Evolutionary conservation across 1,139 yeast species (phyloP).

Genomic region (Petasospora fabianii): DNA sequence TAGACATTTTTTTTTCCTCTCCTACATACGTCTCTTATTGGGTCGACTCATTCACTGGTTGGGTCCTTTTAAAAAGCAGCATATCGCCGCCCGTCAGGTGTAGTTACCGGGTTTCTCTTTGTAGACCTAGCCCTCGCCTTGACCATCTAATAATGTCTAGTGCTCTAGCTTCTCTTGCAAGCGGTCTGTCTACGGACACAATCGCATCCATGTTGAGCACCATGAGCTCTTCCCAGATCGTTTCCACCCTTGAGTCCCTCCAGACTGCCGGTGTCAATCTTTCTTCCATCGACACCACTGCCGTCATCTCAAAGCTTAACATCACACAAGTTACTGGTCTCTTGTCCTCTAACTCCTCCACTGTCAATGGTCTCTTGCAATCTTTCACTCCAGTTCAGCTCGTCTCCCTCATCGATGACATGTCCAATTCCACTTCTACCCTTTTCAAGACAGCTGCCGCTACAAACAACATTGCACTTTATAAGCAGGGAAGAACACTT

Average conservation of each 20-base stretch:
- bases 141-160: no score
- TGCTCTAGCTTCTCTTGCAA: conserved; percentile 1
- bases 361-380: conserved; percentile 20
- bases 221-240: conserved; percentile 24
- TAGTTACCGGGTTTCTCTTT: no score
- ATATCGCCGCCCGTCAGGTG: no score
- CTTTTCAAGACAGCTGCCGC: conserved; percentile 17
- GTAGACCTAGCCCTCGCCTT: no score
- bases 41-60: no score
- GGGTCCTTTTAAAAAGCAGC: no score
- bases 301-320: conserved; percentile 21
- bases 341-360: conserved; percentile 20
- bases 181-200: conserved; percentile 17
- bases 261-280: conserved; percentile 20
- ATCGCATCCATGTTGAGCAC: conserved; percentile 21
- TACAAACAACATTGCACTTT: conserved; percentile 9
- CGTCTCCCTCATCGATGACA: conserved; percentile 14
- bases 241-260: conserved; percentile 17
- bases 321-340: conserved; percentile 26
- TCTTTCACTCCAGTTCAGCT: conserved; percentile 21
- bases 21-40: no score
- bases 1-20: neutral
- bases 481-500: conserved; percentile 15
- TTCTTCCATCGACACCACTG: conserved; percentile 22
- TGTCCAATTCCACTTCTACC: conserved; percentile 23